Evolutionary conservation across 192 early-diverging fungal species (phyloP).

Genomic region (Rhizophagus clarus): DNA sequence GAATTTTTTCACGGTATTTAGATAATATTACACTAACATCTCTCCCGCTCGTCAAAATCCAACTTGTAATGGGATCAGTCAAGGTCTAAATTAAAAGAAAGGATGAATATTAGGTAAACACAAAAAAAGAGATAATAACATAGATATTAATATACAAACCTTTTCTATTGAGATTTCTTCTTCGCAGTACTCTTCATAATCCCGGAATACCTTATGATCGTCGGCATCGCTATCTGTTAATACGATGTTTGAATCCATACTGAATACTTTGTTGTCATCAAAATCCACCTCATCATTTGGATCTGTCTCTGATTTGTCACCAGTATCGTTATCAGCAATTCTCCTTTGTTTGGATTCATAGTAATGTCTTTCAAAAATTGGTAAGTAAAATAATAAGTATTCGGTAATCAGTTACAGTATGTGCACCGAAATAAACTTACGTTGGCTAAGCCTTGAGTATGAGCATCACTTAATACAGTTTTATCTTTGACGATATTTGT

Average conservation of each 20-base stretch:
- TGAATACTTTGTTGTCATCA: slow-evolving; percentile 24
- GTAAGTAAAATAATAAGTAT: slow-evolving; percentile 29
- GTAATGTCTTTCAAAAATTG: slow-evolving; percentile 19
- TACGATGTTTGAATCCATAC: slow-evolving; percentile 22
- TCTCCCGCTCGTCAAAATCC: slow-evolving; percentile 17
- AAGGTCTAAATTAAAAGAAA: slow-evolving; percentile 28
- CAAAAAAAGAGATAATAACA: slow-evolving; percentile 26
- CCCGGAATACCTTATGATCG: slow-evolving; percentile 22
- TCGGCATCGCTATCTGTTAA: slow-evolving; percentile 19
- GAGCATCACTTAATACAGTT: slow-evolving; percentile 31
- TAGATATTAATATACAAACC: slow-evolving; percentile 28
- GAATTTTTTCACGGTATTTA: slow-evolving; percentile 5
- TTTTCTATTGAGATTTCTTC: slow-evolving; percentile 32
- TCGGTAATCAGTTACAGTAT: slow-evolving; percentile 26
- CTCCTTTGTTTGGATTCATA: slow-evolving; percentile 21
- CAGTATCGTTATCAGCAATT: slow-evolving; percentile 28
- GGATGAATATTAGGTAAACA: slow-evolving; percentile 24
- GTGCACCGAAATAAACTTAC: slow-evolving; percentile 31
- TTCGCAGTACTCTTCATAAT: slow-evolving; percentile 27
- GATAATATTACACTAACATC: slow-evolving; percentile 2
- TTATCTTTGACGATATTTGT: slow-evolving; percentile 32
- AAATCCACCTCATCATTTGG: slow-evolving; percentile 32
- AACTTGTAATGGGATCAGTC: not conserved
- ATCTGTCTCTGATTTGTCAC: slow-evolving; percentile 25
- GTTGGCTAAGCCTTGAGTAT: slow-evolving; percentile 26